These are phyloP conservation scores for Penicillium nucicola DNA, from an alignment of 495 filamentous ascomycete species.

Conservation along the genomic window DNA sequence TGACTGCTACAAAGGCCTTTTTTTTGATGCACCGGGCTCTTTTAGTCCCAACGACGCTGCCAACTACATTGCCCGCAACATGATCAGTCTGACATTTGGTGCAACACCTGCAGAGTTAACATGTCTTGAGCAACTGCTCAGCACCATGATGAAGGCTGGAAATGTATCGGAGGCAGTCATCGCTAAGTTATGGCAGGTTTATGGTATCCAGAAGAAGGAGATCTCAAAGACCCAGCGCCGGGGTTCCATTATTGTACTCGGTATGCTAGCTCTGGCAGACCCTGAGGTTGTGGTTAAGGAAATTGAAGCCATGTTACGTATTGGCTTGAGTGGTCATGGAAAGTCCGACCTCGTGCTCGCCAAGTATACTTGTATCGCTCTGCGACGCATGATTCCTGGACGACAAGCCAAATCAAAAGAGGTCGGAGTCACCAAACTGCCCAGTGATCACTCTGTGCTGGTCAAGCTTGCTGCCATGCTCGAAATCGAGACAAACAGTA, in stretches of 20 bases:
- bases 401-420: conserved; percentile 70
- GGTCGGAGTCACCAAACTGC: conserved; percentile 70
- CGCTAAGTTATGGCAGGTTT: conserved; percentile 95
- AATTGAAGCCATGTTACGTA: conserved; percentile 88
- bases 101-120: conserved; percentile 92
- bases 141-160: conserved; percentile 95
- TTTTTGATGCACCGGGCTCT: conserved; percentile 87
- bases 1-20: conserved; percentile 92
- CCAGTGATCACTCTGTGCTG: conserved; percentile 89
- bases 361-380: conserved; percentile 90
- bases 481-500: conserved; percentile 79
- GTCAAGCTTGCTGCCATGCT: conserved; percentile 75
- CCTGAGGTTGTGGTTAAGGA: conserved; percentile 91
- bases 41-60: conserved; percentile 88
- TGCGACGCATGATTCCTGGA: conserved; percentile 84
- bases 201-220: conserved; percentile 87
- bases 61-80: conserved; percentile 94
- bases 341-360: conserved; percentile 81
- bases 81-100: conserved; percentile 97
- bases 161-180: conserved; percentile 83
- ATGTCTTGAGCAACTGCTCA: conserved; percentile 88
- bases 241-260: conserved; percentile 92
- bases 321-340: conserved; percentile 79
- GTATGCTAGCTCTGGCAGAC: conserved; percentile 92
- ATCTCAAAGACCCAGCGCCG: conserved; percentile 90